Evolutionary conservation across 371 early-diverging fungal genomes (phyloP), one percentile per base, ranked within the genome.

Genomic region (Batrachochytrium dendrobatidis): DNA sequence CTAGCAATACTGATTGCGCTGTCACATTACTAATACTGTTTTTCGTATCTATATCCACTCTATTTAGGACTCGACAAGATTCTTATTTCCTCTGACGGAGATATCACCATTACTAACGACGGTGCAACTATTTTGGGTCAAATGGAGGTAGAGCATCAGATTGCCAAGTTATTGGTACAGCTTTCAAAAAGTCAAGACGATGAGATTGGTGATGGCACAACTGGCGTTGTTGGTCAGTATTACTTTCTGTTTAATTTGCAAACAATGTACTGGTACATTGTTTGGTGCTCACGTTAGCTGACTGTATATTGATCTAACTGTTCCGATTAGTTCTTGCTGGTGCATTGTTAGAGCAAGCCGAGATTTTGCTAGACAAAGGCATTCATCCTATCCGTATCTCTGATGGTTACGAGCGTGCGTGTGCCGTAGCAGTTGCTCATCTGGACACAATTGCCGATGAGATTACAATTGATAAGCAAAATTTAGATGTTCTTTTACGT

Each of bases 141-240:
- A 71, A 99, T 99, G 99, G 93, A 95, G 48, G 96, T 99, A 35
- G 92, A 96, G 64, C 97, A 99, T 76, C 97, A 99, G 73, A 96
- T 99, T 66, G 98, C 98, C 24, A 95, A 94, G 75, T 83, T 99
- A 24, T 76, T 99, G 55, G 97, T 99, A 18, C 95, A 99, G 75
- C 79, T 99, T 52, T 95, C 95, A 58, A 89, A 95, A 79, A 86
- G 92, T 60, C 99, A 99, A 82, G 99, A 99, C 79, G 96, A 99
- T 68, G 99, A 99, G 80, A 96, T 99, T 73, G 99, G 99, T 60
- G 99, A 99, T 77, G 99, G 99, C 57, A 99, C 99, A 32, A 99
- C 99, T 18, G 94, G 98, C 70, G 97, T 99, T 61, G 99, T 99
- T 68, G 87, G 90, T 90, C 78, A 59, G 78, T 76, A 22, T 39